phyloP scores from a whole-genome alignment of 306 rosid species.

The Quercus alba region DNA sequence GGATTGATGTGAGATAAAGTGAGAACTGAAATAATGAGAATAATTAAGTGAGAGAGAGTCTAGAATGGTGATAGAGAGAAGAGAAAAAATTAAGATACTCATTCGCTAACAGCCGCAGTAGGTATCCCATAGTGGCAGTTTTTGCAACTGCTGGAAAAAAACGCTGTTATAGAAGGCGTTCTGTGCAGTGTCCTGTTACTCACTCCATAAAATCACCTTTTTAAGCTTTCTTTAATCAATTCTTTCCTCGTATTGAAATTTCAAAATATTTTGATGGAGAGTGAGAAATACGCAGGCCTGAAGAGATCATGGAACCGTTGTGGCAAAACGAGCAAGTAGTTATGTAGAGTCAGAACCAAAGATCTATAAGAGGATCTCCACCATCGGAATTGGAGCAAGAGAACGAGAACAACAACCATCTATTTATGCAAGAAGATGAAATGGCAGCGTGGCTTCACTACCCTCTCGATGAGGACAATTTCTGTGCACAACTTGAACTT shows the following conservation, averaged over 20 bases:
- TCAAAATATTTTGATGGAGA: no score
- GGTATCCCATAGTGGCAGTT: no score
- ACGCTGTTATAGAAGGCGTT: no score
- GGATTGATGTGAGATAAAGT: no score
- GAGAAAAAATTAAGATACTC: no score
- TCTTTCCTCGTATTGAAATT: neutral
- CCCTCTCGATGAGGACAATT: slow-evolving; percentile 57
- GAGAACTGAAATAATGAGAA: no score
- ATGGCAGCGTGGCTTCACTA: slow-evolving; percentile 68
- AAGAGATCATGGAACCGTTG: slow-evolving; percentile 63
- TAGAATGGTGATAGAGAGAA: no score
- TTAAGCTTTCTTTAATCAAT: slow-evolving; percentile 18
- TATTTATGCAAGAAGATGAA: slow-evolving; percentile 80
- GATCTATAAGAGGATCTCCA: slow-evolving; percentile 23
- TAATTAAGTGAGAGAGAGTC: no score
- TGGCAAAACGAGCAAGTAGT: slow-evolving; percentile 69
- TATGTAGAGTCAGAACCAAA: slow-evolving; percentile 55
- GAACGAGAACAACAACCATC: slow-evolving; percentile 20
- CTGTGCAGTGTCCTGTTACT: neutral
- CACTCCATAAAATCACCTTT: slow-evolving; percentile 39
- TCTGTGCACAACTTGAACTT: slow-evolving; percentile 22
- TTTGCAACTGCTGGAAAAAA: no score
- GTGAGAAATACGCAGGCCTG: slow-evolving; percentile 32
- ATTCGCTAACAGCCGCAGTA: no score
- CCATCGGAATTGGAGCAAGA: neutral